Percentiles rank a stretch among this genome's conserved stretches.
These are phyloP conservation scores for Chrysosphaeria jannelii DNA, from an alignment of 2,329 filamentous ascomycete species.

Conservation along the genomic window DNA sequence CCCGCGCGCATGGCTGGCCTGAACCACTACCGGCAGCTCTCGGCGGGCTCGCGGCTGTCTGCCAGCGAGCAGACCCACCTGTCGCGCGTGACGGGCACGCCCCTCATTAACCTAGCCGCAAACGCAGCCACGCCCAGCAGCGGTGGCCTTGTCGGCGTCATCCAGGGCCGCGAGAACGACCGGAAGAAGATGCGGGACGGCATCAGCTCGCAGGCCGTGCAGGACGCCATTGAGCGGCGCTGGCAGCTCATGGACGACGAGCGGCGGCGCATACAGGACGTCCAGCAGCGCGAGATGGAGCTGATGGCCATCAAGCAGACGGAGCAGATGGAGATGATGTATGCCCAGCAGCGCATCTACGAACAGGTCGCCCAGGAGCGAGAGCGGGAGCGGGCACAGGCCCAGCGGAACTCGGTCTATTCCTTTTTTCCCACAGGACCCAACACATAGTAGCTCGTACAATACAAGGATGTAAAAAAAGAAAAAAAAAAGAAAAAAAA, in stretches of 20 bases:
- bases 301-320: constrained; percentile 8
- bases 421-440: too few relatives aligned
- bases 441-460: too few relatives aligned
- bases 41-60: constrained; percentile 28
- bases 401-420: too few relatives aligned
- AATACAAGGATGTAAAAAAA: too few relatives aligned
- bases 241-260: constrained; percentile 14
- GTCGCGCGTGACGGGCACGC: constrained; percentile 50
- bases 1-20: constrained; percentile 11
- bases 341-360: constrained; percentile 8
- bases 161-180: constrained; percentile 53
- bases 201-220: constrained; percentile 36
- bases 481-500: too few relatives aligned
- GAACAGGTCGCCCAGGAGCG: too few relatives aligned
- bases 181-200: constrained; percentile 40
- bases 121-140: constrained; percentile 15
- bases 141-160: constrained; percentile 45
- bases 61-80: constrained; percentile 72
- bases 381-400: too few relatives aligned
- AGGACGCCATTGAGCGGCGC: constrained; percentile 39
- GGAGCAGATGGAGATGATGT: constrained; percentile 5
- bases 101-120: constrained; percentile 37
- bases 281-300: constrained; percentile 6
- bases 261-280: constrained; percentile 10
- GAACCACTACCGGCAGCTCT: constrained; percentile 5